Conservation (phyloP, 164 flowering plant genomes). For the Aristolochia fimbriata region DNA sequence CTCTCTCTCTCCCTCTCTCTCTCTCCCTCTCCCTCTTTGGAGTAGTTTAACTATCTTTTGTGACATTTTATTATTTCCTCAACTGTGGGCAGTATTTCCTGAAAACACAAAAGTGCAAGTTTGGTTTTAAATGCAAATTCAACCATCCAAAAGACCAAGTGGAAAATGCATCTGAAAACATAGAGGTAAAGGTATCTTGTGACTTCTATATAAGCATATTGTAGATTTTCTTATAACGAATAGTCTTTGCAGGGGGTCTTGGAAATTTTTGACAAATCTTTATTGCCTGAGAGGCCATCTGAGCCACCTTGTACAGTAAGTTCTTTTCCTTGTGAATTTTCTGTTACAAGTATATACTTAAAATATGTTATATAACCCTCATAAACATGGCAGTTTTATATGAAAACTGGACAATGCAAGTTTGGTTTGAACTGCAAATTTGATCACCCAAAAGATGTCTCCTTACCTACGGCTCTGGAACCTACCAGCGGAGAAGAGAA, state of each 20-base stretch:
- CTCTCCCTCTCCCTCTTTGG: no score
- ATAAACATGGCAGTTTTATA: constrained; percentile 52
- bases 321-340: not conserved
- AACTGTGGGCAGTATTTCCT: constrained; percentile 58
- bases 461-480: constrained; percentile 29
- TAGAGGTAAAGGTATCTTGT: not conserved
- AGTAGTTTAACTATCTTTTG: no score
- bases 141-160: constrained; percentile 75
- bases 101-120: constrained; percentile 93
- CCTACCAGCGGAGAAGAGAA: constrained; percentile 22
- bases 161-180: not conserved
- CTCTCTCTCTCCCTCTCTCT: not conserved
- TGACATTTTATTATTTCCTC: not conserved
- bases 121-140: constrained; percentile 81
- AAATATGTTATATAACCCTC: not conserved
- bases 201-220: not conserved
- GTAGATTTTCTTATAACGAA: not conserved
- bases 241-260: constrained; percentile 28
- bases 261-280: constrained; percentile 24
- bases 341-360: not conserved
- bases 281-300: constrained; percentile 82
- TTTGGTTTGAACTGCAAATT: constrained; percentile 81
- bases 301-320: constrained; percentile 85
- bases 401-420: constrained; percentile 91
- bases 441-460: constrained; percentile 83